Evolutionary conservation across 352 stramenopile genomes (phyloP), one percentile per base, ranked within the genome.

Genomic region (Saprolegnia parasitica): DNA sequence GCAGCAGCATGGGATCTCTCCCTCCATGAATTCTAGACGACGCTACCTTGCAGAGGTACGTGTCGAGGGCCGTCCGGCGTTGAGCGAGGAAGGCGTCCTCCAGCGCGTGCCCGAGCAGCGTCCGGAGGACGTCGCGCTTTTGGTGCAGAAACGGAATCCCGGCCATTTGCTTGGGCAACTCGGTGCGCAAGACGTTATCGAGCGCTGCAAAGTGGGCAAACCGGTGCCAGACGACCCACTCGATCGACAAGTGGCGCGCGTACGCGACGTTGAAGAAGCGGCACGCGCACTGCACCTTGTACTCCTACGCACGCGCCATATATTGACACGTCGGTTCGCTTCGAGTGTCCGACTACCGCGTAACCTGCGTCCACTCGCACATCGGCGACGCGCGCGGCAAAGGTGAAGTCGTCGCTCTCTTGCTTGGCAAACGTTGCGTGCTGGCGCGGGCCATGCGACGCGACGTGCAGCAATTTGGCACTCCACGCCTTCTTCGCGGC

Each of bases 131-230:
- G 46, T 87, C 80, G 29, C 78, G 81, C 35, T 81, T 77, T 65
- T 77, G 76, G 58, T 87, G 88, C 55, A 81, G 68, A 45, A 88
- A 84, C 45, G 75, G 71, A n/a, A 88, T 72, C 0, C 76, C 73
- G 4, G 74, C 71, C 72, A 89, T 77, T 26, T 84, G 77, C 5
- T 61, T 23, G 1, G 79, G 79, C 1, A 90, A 70, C 10, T 81
- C 81, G 18, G 75, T 35, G 56, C 82, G 80, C 21, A 90, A 68
- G 72, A 26, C 66, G 88, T 84, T 72, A 47, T 87, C 66, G 11
- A 90, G 71, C 42, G 77, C 74, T 29, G 88, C 76, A 67, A 90
- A 89, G 57, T 87, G 73, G 15, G 83, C 83, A 62, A 87, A 89
- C 10, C 83, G 80, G 21, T 81, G 78, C 81, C 81, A 89, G n/a